Conservation (phyloP, 306 rosid species). For the Prunus campanulata region DNA sequence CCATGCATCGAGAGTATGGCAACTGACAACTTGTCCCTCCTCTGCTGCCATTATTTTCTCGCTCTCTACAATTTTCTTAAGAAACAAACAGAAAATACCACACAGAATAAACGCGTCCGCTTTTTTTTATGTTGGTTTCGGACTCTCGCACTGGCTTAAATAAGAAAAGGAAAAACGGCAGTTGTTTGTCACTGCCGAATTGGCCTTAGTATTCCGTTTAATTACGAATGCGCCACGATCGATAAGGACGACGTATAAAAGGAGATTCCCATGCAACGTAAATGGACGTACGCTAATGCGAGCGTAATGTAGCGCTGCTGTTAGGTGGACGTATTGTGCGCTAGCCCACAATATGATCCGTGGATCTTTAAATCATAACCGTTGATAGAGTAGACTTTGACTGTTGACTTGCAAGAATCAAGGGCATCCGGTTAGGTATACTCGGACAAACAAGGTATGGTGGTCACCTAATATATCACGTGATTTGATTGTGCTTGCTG, state of each 20-base stretch:
- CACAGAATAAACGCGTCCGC: not conserved
- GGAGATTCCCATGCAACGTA: conserved; percentile 25
- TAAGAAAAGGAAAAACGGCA: not conserved
- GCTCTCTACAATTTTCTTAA: not conserved
- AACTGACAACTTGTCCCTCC: conserved; percentile 66
- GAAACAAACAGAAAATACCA: conserved; percentile 6
- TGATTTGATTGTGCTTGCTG: no score
- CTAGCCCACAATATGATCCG: not conserved
- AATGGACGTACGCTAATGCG: not conserved
- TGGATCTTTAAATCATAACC: not conserved
- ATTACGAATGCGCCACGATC: conserved; percentile 41
- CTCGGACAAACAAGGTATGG: no score
- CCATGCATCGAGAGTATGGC: conserved; percentile 71
- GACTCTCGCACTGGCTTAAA: conserved; percentile 2
- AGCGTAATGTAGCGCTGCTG: not conserved
- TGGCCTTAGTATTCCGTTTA: not conserved
- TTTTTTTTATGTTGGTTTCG: not conserved
- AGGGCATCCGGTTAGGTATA: not conserved
- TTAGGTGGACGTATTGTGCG: not conserved
- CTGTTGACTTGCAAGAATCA: not conserved
- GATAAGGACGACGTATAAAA: not conserved
- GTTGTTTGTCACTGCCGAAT: not conserved
- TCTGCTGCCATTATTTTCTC: conserved; percentile 45
- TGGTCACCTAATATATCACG: no score
- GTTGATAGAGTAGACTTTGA: not conserved